Base-by-base conservation (phyloP, 2,329 filamentous ascomycete species). In the Alternaria atra region DNA sequence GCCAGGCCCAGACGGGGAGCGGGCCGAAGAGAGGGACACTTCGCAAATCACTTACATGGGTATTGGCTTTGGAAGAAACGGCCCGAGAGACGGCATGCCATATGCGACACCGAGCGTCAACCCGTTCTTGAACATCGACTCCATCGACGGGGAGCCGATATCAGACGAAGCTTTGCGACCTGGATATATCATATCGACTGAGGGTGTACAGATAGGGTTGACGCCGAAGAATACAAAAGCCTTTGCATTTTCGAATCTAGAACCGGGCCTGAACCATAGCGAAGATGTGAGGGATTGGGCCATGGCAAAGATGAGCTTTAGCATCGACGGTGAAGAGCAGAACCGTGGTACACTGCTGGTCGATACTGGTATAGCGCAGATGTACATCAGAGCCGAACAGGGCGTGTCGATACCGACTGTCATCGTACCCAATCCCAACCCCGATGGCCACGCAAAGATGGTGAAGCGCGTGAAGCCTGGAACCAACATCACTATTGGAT, bases 31-130 rank as follows among this genome's bases (percentile, higher is more conserved):
- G 15, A 56, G 73, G 46, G 69, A 76, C 40, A 73, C 70, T 23
- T 69, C 66, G 6, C 57, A 63, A 13, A 78, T 78, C 32, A 77
- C 68, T 17, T 78, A 77, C 56, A 78, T 78, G 76, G 76, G 76
- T 8, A 68, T 78, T 42, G 76, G 76, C 1, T 78, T 78, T 32
- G 75, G 74, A 6, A 66, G 76, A 37, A 78, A 78, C 46, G 58
- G 58, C 29, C 61, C 65, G 7, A 70, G 60, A 15, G 71, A 75
- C 25, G 72, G 70, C 7, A 73, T 75, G 70, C 71, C 70, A 5
- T 71, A 68, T 54, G 75, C 68, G 35, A 58, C 68, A 20, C 74
- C 76, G 4, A 62, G 59, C 17, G 66, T 70, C 39, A 79, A 80
- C 52, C 73, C 77, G 1, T 79, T 78, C 37, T 47, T 79, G 52